phyloP scores from a whole-genome alignment of 176 grass and related monocot genomes.

The Raddia distichophylla region DNA sequence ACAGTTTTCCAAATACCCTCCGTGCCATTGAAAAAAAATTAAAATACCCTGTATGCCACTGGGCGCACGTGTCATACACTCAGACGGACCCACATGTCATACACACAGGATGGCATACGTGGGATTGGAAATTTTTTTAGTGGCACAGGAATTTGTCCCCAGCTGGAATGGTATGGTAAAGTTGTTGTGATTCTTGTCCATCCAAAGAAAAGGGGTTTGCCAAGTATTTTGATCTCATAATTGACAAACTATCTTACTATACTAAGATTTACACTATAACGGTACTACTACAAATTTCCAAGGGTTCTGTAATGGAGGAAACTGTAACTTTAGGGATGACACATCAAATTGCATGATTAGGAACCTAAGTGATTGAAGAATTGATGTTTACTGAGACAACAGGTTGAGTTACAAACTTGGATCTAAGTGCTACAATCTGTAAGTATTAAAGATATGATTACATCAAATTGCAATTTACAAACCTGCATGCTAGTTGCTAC shows the following conservation, averaged over 20 bases:
- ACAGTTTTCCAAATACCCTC: background rate
- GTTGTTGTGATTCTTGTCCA: background rate
- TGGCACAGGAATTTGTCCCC: too few relatives aligned
- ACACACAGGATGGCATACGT: too few relatives aligned
- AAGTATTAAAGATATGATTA: slow-evolving; percentile 19
- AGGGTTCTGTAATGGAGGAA: background rate
- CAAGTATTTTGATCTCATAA: background rate
- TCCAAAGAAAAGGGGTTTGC: background rate
- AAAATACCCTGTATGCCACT: too few relatives aligned
- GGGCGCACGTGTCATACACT: too few relatives aligned
- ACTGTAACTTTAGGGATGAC: slow-evolving; percentile 3
- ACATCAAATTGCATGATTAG: slow-evolving; percentile 20
- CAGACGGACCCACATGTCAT: too few relatives aligned
- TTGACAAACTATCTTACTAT: slow-evolving; percentile 1
- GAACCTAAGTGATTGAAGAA: background rate
- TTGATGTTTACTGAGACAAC: slow-evolving; percentile 7
- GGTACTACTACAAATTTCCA: background rate
- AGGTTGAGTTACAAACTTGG: background rate
- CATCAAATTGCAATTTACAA: slow-evolving; percentile 10
- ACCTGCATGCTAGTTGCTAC: background rate
- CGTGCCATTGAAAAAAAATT: too few relatives aligned
- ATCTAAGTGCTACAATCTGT: background rate
- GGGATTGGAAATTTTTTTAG: too few relatives aligned
- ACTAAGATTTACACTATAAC: background rate
- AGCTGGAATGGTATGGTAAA: background rate